Percentiles rank a stretch among this genome's conserved stretches.
Evolutionary conservation across 176 grass and related monocot species (phyloP).

Genomic region (Echinochloa phyllopogon): DNA sequence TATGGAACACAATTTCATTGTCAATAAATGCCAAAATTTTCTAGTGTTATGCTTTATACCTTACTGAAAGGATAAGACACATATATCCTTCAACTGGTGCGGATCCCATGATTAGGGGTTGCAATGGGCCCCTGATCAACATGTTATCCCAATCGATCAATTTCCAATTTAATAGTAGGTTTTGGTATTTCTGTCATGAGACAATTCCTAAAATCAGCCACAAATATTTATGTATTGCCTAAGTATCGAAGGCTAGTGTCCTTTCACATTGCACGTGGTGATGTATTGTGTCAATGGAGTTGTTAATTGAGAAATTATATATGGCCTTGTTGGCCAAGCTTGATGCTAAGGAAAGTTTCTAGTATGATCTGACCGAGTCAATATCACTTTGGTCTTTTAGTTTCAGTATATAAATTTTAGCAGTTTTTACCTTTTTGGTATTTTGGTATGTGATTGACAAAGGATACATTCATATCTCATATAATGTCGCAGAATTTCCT

Average conservation of each 20-base stretch:
- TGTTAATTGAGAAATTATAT: conserved; percentile 12
- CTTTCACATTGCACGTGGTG: not conserved
- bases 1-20: conserved; percentile 18
- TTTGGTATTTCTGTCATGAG: not conserved
- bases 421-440: not conserved
- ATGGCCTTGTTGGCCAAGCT: not conserved
- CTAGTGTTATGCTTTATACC: not conserved
- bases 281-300: not conserved
- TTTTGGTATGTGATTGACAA: conserved; percentile 6
- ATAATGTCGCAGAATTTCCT: conserved; percentile 81
- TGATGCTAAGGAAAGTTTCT: not conserved
- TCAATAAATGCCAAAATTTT: not conserved
- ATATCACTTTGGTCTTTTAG: not conserved
- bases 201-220: not conserved
- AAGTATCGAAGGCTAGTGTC: not conserved
- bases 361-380: not conserved
- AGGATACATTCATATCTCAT: conserved; percentile 19
- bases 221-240: not conserved
- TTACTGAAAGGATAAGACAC: not conserved
- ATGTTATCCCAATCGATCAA: not conserved
- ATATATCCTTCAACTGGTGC: not conserved
- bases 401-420: conserved; percentile 32
- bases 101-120: not conserved
- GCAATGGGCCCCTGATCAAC: not conserved
- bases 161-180: conserved; percentile 10